phyloP scores from a whole-genome alignment of 352 stramenopile genomes.

The Globisporangium parvum region DNA sequence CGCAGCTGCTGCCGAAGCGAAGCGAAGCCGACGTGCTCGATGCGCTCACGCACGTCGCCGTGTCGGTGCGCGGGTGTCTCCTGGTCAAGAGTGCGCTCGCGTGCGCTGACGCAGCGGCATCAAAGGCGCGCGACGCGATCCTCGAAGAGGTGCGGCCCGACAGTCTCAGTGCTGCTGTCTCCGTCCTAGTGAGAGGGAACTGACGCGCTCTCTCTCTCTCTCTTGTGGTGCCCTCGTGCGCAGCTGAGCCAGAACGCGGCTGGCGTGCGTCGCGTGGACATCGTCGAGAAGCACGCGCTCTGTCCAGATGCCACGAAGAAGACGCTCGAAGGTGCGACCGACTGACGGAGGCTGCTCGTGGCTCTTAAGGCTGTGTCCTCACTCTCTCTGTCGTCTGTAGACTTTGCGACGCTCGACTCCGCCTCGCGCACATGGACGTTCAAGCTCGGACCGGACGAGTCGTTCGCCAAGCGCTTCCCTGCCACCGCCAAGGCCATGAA shows the following conservation, averaged over 20 bases:
- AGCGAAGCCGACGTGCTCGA: constrained; percentile 34
- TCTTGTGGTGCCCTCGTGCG: background rate
- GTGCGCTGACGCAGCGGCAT: constrained; percentile 24
- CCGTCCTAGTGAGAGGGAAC: background rate
- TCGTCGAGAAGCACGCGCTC: constrained; percentile 35
- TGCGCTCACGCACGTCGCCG: constrained; percentile 33
- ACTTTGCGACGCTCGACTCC: constrained; percentile 40
- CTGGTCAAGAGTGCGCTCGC: constrained; percentile 32
- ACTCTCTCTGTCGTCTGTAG: constrained; percentile 14
- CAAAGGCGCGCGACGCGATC: constrained; percentile 37
- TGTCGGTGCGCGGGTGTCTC: constrained; percentile 36
- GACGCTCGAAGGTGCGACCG: constrained; percentile 29
- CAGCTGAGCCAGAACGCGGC: constrained; percentile 25
- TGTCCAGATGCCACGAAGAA: constrained; percentile 39
- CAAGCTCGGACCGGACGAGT: constrained; percentile 38
- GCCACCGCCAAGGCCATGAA: constrained; percentile 40
- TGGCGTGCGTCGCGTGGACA: constrained; percentile 37
- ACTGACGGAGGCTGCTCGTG: background rate
- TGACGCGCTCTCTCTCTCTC: background rate
- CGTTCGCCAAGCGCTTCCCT: constrained; percentile 45
- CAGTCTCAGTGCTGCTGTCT: constrained; percentile 1
- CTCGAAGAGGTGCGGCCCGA: constrained; percentile 31
- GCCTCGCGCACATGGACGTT: constrained; percentile 47
- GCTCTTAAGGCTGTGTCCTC: constrained; percentile 12
- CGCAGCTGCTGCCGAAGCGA: constrained; percentile 26